A percentile compares a stretch with the other conserved stretches of the same genome.
Evolutionary conservation across 2,329 filamentous ascomycete species (phyloP).

Genomic region (Fusarium phyllophilum): DNA sequence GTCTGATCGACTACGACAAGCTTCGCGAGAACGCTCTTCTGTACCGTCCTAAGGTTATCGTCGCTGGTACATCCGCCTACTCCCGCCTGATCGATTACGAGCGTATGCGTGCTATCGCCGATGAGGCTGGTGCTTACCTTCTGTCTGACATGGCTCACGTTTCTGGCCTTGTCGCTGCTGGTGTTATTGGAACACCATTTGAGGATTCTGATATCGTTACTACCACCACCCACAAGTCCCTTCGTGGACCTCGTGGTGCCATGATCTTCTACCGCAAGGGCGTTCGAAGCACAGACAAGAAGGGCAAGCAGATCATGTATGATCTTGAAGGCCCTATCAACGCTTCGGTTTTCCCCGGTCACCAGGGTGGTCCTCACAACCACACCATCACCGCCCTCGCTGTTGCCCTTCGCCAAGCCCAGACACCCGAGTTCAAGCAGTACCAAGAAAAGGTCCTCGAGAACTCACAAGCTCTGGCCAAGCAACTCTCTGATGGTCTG

Average conservation of each 20-base stretch:
- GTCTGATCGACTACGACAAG: slow-evolving; percentile 90
- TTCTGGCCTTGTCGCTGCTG: slow-evolving; percentile 88
- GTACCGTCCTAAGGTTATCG: slow-evolving; percentile 92
- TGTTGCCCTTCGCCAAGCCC: slow-evolving; percentile 91
- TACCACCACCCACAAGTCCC: slow-evolving; percentile 97
- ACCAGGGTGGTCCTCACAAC: slow-evolving; percentile 97
- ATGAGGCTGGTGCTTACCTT: slow-evolving; percentile 89
- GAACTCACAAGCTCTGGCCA: slow-evolving; percentile 88
- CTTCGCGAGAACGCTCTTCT: slow-evolving; percentile 85
- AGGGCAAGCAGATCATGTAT: slow-evolving; percentile 79
- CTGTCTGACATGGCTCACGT: slow-evolving; percentile 97
- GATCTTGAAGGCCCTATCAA: slow-evolving; percentile 94
- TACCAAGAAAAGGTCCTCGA: slow-evolving; percentile 88
- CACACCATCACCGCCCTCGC: slow-evolving; percentile 96
- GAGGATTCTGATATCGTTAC: slow-evolving; percentile 90
- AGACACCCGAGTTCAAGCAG: slow-evolving; percentile 83
- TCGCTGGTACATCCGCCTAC: slow-evolving; percentile 94
- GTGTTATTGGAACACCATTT: slow-evolving; percentile 89
- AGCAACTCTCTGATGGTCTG: slow-evolving; percentile 69
- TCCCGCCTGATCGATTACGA: slow-evolving; percentile 92
- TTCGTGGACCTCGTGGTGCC: slow-evolving; percentile 90
- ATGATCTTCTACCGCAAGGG: slow-evolving; percentile 99
- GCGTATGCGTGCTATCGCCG: slow-evolving; percentile 85
- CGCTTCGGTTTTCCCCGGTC: slow-evolving; percentile 92
- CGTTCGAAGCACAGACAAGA: slow-evolving; percentile 82